Conservation (phyloP, 2,329 filamentous ascomycete species). For the Pseudogymnoascus sp. region DNA sequence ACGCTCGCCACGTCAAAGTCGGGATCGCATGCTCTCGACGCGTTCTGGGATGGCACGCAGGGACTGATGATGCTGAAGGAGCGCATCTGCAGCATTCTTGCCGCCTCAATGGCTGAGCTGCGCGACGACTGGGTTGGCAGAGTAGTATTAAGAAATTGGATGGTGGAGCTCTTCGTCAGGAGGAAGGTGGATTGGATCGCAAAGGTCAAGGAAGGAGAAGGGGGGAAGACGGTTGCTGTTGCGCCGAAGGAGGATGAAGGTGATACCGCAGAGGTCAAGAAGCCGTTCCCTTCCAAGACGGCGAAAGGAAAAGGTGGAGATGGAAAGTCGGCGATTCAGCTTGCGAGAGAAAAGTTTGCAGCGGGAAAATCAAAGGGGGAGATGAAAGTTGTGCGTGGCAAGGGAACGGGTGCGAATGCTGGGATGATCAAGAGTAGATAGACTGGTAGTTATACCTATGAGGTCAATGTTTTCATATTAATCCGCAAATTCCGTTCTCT, state of each 20-base stretch:
- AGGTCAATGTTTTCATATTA: not conserved
- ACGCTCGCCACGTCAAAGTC: conserved; percentile 44
- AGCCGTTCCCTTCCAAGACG: not conserved
- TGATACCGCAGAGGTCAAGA: not conserved
- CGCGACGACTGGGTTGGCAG: conserved; percentile 57
- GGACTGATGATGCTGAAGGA: conserved; percentile 60
- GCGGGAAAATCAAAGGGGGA: conserved; percentile 18
- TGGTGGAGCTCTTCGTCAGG: conserved; percentile 61
- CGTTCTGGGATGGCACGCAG: conserved; percentile 54
- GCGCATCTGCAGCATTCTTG: conserved; percentile 54
- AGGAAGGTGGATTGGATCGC: conserved; percentile 54
- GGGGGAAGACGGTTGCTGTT: not conserved
- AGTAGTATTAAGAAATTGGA: conserved; percentile 67
- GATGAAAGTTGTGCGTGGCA: conserved; percentile 3
- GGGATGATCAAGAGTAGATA: not conserved
- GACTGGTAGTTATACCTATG: conserved; percentile 1
- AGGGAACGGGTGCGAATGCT: conserved; percentile 6
- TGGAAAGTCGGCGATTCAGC: conserved; percentile 24
- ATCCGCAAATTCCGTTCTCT: not conserved
- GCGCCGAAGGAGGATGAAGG: not conserved
- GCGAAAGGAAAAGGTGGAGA: conserved; percentile 11
- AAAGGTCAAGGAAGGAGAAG: conserved; percentile 44
- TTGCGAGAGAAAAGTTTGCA: conserved; percentile 25
- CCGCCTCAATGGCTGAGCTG: conserved; percentile 47
- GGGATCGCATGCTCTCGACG: conserved; percentile 60